phyloP scores from a whole-genome alignment of 306 rosid genomes.

The Corylus americana region DNA sequence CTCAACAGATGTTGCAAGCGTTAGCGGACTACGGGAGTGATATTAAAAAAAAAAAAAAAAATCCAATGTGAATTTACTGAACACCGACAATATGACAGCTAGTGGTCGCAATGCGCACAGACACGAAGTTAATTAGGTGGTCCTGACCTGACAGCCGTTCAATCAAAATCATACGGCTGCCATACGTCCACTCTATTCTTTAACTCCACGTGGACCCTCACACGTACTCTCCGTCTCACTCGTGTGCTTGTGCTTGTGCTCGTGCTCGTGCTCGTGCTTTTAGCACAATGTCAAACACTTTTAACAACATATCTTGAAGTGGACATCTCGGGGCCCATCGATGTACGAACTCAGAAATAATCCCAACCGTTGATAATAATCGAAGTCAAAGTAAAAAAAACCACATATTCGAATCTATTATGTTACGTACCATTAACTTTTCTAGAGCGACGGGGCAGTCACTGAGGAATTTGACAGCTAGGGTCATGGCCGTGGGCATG shows the following conservation, averaged over 20 bases:
- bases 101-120: slow-evolving; percentile 28
- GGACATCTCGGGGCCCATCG: not conserved
- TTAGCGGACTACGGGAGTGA: no score
- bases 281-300: slow-evolving; percentile 24
- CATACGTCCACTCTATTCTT: slow-evolving; percentile 18
- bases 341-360: not conserved
- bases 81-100: slow-evolving; percentile 9
- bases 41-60: no score
- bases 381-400: not conserved
- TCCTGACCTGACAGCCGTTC: slow-evolving; percentile 37
- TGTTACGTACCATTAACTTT: slow-evolving; percentile 49
- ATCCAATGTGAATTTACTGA: not conserved
- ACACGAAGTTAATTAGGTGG: slow-evolving; percentile 37
- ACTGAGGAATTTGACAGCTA: slow-evolving; percentile 66
- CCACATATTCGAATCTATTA: no score
- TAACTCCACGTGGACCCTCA: slow-evolving; percentile 28
- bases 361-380: slow-evolving; percentile 23
- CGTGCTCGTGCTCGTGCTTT: slow-evolving; percentile 10
- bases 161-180: slow-evolving; percentile 44
- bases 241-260: slow-evolving; percentile 21
- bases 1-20: no score
- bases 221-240: slow-evolving; percentile 21
- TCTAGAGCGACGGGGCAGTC: slow-evolving; percentile 59
- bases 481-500: slow-evolving; percentile 77
- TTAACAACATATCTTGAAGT: not conserved